phyloP scores from a whole-genome alignment of 1,284 basidiomycete genomes.

The Ustilago loliicola region DNA sequence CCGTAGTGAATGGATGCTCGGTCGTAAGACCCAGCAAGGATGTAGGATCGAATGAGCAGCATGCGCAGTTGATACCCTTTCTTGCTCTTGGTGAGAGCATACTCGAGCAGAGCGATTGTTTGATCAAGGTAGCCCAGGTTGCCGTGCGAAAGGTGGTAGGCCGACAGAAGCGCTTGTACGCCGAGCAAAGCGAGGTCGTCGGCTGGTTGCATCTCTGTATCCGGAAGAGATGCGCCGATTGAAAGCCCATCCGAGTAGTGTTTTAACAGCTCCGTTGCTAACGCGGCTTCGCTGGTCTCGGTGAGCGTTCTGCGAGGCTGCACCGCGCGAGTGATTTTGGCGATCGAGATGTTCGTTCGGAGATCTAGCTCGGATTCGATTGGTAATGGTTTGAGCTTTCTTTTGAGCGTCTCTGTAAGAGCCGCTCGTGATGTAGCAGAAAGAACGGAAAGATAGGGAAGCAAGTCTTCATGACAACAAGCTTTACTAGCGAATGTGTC shows the following conservation, averaged over 20 bases:
- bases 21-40: constrained; percentile 43
- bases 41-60: constrained; percentile 51
- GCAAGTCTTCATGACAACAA: constrained; percentile 86
- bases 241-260: constrained; percentile 77
- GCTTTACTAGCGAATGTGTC: constrained; percentile 81
- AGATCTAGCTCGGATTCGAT: constrained; percentile 32
- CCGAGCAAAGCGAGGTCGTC: constrained; percentile 86
- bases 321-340: constrained; percentile 44
- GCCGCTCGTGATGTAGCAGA: constrained; percentile 71
- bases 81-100: constrained; percentile 39
- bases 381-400: constrained; percentile 12
- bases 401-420: constrained; percentile 10
- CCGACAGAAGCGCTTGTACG: constrained; percentile 78
- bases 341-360: constrained; percentile 42
- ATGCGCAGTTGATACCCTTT: constrained; percentile 61
- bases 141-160: constrained; percentile 58
- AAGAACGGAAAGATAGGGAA: constrained; percentile 76
- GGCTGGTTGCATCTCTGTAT: constrained; percentile 85
- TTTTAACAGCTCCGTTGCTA: constrained; percentile 30
- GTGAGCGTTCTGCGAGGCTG: constrained; percentile 19
- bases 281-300: constrained; percentile 16
- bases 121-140: constrained; percentile 23
- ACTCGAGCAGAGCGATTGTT: constrained; percentile 42
- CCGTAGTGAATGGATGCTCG: constrained; percentile 43
- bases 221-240: constrained; percentile 76